Base-by-base conservation (phyloP, 148 eudicot species). In the Hydrangea macrophylla region DNA sequence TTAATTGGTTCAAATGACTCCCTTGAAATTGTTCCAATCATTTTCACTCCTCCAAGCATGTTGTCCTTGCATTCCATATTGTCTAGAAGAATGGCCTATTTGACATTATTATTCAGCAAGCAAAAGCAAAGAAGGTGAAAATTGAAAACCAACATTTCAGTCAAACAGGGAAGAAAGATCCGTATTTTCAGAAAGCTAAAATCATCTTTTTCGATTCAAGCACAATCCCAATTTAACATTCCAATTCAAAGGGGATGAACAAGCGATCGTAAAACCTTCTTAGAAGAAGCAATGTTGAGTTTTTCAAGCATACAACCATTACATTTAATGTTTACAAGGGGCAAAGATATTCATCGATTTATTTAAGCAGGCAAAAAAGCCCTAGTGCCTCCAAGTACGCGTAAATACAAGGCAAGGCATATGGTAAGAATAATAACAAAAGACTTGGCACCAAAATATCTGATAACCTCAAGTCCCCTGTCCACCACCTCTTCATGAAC, bases 381-480 rank as follows among this genome's bases (percentile, higher is more conserved):
- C 60, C 78, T 73, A 61, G 78, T 74, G 36, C 82, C 82, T 71
- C 81, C 72, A 56, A 74, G 51, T 20, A 86, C 79, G 64, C 86
- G 95, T 51, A 92, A 70, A 57, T 66, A 86, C 66, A 92, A 39
- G 61, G 88, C 84, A 72, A 88, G 70, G 68, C 88, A 88, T 54
- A 92, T 58, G 42, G 85, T 76, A 55, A 83, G 70, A 68, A 83
- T 70, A 68, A 83, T 76, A 39, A 83, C 79, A 72, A 79, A 83
- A 35, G 95, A 83, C 69, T 79, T 92, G 15, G 83, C 78, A 44
- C 88, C 83, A 67, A 85, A 69, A 55, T 81, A 86, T 74, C 75
- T 70, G 59, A 86, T 75, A 45, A 83, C 97, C 65, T 84, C 78
- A 53, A 78, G 77, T 55, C 97, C 97, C 69, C 78, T 83, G 18